Conservation (phyloP, 129 eudicot species). For the Helianthus tuberosus region DNA sequence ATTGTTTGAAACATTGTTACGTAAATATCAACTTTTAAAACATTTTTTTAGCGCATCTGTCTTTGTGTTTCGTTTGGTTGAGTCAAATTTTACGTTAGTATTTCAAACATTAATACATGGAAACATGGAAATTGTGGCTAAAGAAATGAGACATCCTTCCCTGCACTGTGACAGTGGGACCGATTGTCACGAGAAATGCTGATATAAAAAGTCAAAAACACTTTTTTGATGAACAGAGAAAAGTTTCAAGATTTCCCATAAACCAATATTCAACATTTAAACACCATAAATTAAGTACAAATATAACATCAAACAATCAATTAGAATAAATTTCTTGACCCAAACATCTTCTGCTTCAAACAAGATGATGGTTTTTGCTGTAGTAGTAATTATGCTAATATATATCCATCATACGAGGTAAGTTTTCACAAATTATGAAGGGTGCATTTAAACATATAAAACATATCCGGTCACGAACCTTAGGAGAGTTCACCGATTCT, state of each 20-base stretch:
- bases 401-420: no score
- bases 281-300: not conserved
- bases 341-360: not conserved
- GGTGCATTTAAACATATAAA: no score
- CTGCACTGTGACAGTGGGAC: constrained; percentile 2
- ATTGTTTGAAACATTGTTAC: no score
- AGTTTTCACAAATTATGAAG: no score
- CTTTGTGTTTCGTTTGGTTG: not conserved
- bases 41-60: no score
- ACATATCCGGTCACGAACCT: no score
- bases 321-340: not conserved
- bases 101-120: not conserved
- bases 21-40: no score
- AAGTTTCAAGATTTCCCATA: not conserved
- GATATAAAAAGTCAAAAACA: not conserved
- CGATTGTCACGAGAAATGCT: constrained; percentile 22
- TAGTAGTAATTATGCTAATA: no score
- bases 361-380: not conserved
- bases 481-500: no score
- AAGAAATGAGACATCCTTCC: not conserved
- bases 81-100: not conserved
- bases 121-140: not conserved
- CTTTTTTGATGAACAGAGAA: not conserved
- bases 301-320: constrained; percentile 7
- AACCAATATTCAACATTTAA: constrained; percentile 11